Evolutionary conservation across 2,329 filamentous ascomycete genomes (phyloP).

Genomic region (Cordyceps cateniannulata): DNA sequence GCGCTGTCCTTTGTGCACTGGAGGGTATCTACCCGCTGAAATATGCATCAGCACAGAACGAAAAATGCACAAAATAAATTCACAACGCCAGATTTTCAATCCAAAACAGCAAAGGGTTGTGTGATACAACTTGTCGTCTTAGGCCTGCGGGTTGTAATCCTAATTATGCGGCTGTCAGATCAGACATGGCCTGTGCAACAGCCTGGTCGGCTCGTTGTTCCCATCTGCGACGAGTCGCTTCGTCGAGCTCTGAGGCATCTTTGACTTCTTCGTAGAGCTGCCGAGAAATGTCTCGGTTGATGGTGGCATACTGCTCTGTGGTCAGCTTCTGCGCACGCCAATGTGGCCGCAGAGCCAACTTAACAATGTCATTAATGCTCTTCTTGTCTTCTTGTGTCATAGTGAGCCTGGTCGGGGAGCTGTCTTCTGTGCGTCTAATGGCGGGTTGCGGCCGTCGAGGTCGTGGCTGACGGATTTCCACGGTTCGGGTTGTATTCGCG

Average conservation of each 20-base stretch:
- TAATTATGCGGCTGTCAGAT: constrained; percentile 40
- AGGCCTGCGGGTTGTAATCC: constrained; percentile 17
- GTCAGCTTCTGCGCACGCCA: constrained; percentile 75
- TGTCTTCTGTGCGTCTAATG: constrained; percentile 48
- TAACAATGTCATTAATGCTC: constrained; percentile 83
- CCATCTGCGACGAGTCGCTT: constrained; percentile 61
- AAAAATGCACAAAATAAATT: neutral
- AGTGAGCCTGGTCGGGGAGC: constrained; percentile 57
- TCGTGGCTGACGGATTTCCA: constrained; percentile 48
- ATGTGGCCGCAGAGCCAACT: constrained; percentile 71
- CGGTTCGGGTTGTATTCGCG: constrained; percentile 25
- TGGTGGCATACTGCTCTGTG: constrained; percentile 84
- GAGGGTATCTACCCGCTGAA: constrained; percentile 26
- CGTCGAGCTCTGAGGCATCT: constrained; percentile 51
- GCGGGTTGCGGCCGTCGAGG: constrained; percentile 39
- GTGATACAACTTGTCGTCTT: constrained; percentile 13
- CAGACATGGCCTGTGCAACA: constrained; percentile 67
- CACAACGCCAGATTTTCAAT: constrained; percentile 8
- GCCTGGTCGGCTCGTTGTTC: constrained; percentile 72
- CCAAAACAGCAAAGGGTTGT: neutral
- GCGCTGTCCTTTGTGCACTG: constrained; percentile 16
- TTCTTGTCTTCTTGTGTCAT: constrained; percentile 81
- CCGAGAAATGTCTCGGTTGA: constrained; percentile 84
- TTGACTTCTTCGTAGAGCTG: constrained; percentile 71
- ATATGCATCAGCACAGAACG: constrained; percentile 19